Conservation (phyloP, 495 filamentous ascomycete species). For the Annulohypoxylon maeteangense region DNA sequence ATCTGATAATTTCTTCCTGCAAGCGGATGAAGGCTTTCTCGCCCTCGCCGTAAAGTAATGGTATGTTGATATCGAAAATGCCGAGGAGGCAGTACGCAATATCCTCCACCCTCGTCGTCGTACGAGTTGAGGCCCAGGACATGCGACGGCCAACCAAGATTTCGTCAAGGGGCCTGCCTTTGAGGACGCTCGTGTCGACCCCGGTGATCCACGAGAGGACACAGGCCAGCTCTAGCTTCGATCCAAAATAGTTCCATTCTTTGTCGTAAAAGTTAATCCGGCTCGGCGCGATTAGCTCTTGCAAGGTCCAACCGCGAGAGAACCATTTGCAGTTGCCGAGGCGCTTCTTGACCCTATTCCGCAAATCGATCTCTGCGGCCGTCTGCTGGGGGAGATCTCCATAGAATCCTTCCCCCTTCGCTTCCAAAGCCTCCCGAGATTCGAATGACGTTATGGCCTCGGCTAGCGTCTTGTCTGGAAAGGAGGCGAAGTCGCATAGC, state of each 20-base stretch:
- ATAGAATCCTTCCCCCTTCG: conserved; percentile 8
- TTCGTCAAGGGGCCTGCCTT: conserved; percentile 27
- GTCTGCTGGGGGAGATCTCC: conserved; percentile 28
- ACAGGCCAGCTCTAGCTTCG: conserved; percentile 40
- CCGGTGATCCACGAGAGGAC: conserved; percentile 43
- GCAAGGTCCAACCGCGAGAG: conserved; percentile 47
- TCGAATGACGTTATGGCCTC: conserved; percentile 28
- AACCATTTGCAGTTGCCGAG: conserved; percentile 40
- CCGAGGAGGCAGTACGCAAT: conserved; percentile 48
- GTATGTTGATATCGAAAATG: conserved; percentile 48
- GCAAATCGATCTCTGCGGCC: conserved; percentile 22
- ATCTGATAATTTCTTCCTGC: conserved; percentile 43
- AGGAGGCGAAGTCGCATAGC: conserved; percentile 45
- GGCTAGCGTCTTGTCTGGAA: conserved; percentile 8
- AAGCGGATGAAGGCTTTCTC: conserved; percentile 45
- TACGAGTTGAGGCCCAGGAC: conserved; percentile 44
- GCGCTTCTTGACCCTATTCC: conserved; percentile 22
- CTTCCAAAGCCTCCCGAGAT: conserved; percentile 20
- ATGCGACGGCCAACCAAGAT: conserved; percentile 44
- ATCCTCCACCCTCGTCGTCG: conserved; percentile 45
- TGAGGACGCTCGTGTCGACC: conserved; percentile 39
- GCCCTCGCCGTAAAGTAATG: conserved; percentile 48
- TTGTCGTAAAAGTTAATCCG: conserved; percentile 36
- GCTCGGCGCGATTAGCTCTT: conserved; percentile 43
- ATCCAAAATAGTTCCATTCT: conserved; percentile 45